phyloP scores from a whole-genome alignment of 2,329 filamentous ascomycete genomes.

The Lachnum nothofagi region DNA sequence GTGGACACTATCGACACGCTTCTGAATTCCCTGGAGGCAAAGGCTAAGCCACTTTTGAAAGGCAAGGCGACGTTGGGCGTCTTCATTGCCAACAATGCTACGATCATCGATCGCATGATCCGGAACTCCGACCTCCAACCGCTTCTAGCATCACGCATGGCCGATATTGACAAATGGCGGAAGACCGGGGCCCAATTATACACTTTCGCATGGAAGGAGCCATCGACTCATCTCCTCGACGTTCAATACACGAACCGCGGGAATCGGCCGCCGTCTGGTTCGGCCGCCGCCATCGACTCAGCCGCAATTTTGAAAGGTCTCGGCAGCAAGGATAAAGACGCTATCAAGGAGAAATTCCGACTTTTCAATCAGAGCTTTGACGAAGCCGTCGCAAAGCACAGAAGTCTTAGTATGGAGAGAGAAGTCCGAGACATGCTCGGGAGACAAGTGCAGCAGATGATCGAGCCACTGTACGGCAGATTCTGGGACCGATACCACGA shows the following conservation, averaged over 20 bases:
- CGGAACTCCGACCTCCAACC: conserved; percentile 71
- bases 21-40: conserved; percentile 68
- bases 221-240: conserved; percentile 78
- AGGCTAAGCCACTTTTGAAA: conserved; percentile 67
- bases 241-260: conserved; percentile 82
- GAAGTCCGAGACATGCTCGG: conserved; percentile 78
- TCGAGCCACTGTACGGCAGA: conserved; percentile 88
- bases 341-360: conserved; percentile 92
- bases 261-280: conserved; percentile 64
- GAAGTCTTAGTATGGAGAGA: conserved; percentile 79
- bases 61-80: conserved; percentile 76
- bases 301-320: conserved; percentile 78
- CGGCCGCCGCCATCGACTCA: conserved; percentile 62
- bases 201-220: conserved; percentile 81
- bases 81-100: conserved; percentile 83
- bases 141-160: conserved; percentile 62
- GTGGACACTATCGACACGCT: conserved; percentile 81
- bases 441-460: conserved; percentile 80
- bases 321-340: conserved; percentile 86
- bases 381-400: conserved; percentile 78
- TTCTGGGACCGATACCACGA: conserved; percentile 98
- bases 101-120: conserved; percentile 79
- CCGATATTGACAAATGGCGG: conserved; percentile 72
- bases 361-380: conserved; percentile 89
- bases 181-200: conserved; percentile 82